These are phyloP conservation scores for Candida glucosophila DNA, from an alignment of 1,139 yeast species.

Conservation along the genomic window DNA sequence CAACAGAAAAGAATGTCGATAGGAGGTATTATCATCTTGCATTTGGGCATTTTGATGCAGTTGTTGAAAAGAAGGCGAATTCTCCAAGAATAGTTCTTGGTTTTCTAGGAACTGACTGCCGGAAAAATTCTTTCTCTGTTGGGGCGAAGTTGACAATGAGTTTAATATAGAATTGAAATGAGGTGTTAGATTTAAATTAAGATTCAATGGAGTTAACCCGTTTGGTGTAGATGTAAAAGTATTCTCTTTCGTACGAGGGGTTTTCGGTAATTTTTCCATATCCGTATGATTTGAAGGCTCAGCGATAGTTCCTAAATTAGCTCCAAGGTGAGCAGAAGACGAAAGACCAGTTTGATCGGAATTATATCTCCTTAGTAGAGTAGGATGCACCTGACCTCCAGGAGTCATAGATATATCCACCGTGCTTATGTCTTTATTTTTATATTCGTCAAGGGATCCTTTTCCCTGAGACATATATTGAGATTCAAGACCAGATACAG, in stretches of 20 bases:
- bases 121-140: slow-evolving; percentile 12
- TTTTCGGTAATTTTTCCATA: slow-evolving; percentile 19
- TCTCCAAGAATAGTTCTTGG: slow-evolving; percentile 22
- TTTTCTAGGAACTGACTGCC: slow-evolving; percentile 17
- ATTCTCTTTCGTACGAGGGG: slow-evolving; percentile 28
- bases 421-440: too few relatives aligned
- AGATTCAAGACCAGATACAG: too few relatives aligned
- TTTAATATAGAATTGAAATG: slow-evolving; percentile 37
- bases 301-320: slow-evolving; percentile 9
- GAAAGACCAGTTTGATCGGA: slow-evolving; percentile 19
- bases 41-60: too few relatives aligned
- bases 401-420: too few relatives aligned
- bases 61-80: too few relatives aligned
- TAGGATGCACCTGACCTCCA: too few relatives aligned
- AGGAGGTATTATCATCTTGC: too few relatives aligned
- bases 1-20: too few relatives aligned
- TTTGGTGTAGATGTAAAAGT: slow-evolving; percentile 22
- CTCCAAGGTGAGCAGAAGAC: slow-evolving; percentile 1
- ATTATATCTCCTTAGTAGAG: slow-evolving; percentile 20
- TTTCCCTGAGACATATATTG: background rate
- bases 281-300: slow-evolving; percentile 7
- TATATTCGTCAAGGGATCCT: too few relatives aligned
- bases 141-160: slow-evolving; percentile 32
- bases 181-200: slow-evolving; percentile 31
- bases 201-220: slow-evolving; percentile 17